phyloP scores from a whole-genome alignment of 768 basidiomycete species.

The Boletus pseudo-olivaceus region DNA sequence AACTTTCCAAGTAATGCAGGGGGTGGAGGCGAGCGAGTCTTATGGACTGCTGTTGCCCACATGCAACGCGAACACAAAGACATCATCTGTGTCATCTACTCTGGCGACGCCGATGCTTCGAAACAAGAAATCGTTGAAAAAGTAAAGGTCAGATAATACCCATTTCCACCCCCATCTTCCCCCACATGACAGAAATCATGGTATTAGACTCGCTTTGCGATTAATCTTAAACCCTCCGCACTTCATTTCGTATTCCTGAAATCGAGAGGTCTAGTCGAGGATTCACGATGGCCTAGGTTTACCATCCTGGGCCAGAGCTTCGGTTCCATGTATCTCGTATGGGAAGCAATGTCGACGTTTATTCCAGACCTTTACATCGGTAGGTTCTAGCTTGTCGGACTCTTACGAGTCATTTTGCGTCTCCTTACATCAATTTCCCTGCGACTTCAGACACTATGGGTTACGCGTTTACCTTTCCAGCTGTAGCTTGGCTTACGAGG shows the following conservation, averaged over 20 bases:
- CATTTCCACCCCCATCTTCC: neutral
- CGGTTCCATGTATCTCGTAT: slow-evolving; percentile 79
- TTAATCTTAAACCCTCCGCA: slow-evolving; percentile 56
- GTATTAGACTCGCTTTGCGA: slow-evolving; percentile 73
- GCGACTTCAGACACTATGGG: slow-evolving; percentile 85
- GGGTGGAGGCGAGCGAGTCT: slow-evolving; percentile 92
- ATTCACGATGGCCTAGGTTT: slow-evolving; percentile 81
- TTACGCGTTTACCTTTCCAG: slow-evolving; percentile 89
- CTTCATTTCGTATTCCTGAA: slow-evolving; percentile 82
- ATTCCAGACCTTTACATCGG: slow-evolving; percentile 92
- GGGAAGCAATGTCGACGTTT: slow-evolving; percentile 75
- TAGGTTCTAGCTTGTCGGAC: slow-evolving; percentile 31
- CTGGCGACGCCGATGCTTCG: slow-evolving; percentile 76
- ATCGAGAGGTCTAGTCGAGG: slow-evolving; percentile 71
- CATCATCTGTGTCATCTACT: slow-evolving; percentile 78
- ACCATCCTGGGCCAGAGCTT: slow-evolving; percentile 90
- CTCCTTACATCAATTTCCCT: slow-evolving; percentile 6
- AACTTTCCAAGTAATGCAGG: slow-evolving; percentile 76
- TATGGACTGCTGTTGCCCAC: slow-evolving; percentile 86
- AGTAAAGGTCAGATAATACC: slow-evolving; percentile 56
- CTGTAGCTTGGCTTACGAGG: slow-evolving; percentile 54
- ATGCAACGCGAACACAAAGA: slow-evolving; percentile 67
- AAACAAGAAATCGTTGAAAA: slow-evolving; percentile 80
- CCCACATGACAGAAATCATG: neutral
- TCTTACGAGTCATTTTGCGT: neutral